phyloP scores from a whole-genome alignment of 805 yeast genomes.

The Isabelozyma gotoi region DNA sequence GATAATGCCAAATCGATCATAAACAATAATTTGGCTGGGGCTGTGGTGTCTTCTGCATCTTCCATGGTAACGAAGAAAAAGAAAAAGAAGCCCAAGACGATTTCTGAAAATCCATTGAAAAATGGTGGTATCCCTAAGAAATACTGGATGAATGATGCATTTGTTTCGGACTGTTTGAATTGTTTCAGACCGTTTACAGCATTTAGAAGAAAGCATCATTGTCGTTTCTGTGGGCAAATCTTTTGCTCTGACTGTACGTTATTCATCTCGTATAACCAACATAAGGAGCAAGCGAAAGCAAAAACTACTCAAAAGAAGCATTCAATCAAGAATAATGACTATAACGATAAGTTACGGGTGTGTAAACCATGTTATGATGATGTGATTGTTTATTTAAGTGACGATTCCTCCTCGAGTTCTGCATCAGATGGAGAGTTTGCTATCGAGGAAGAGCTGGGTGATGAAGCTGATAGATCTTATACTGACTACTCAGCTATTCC shows the following conservation, averaged over 20 bases:
- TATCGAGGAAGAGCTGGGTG: conserved; percentile 26
- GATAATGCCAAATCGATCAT: conserved; percentile 40
- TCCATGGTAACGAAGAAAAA: conserved; percentile 20
- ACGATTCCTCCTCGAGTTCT: conserved; percentile 49
- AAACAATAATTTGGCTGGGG: conserved; percentile 22
- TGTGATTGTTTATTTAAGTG: conserved; percentile 68
- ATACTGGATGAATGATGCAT: conserved; percentile 96
- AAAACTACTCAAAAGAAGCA: not conserved
- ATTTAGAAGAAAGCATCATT: conserved; percentile 89
- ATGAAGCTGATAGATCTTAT: conserved; percentile 2
- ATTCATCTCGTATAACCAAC: conserved; percentile 59
- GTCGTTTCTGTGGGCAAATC: conserved; percentile 94
- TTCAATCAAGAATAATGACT: conserved; percentile 39
- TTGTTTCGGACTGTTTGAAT: conserved; percentile 81
- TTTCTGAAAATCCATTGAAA: conserved; percentile 43
- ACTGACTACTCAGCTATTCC: conserved; percentile 6
- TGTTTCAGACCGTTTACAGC: conserved; percentile 82
- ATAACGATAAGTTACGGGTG: conserved; percentile 69
- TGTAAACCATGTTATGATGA: conserved; percentile 76
- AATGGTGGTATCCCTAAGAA: conserved; percentile 63
- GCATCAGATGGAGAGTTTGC: conserved; percentile 20
- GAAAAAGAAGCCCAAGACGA: conserved; percentile 23
- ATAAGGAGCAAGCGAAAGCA: conserved; percentile 31
- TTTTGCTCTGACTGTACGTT: conserved; percentile 84
- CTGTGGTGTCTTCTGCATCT: conserved; percentile 29